Base-by-base conservation (phyloP, 1,284 basidiomycete species). In the Ceratobasidium sp. region DNA sequence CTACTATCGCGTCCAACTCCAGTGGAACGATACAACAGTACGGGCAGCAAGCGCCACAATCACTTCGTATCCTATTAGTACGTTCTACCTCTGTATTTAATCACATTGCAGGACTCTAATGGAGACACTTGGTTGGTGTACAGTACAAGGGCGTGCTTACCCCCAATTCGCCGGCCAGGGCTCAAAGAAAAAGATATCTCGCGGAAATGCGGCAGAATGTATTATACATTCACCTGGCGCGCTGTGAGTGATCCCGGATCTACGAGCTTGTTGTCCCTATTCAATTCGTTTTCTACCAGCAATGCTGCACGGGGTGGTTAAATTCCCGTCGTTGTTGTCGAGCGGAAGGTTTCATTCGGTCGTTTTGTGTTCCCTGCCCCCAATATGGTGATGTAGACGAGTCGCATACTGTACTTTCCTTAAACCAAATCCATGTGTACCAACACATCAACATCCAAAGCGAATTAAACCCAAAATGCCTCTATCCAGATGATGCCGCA, bases 401-500 rank as follows among this genome's bases (percentile, higher is more conserved):
- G 22, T n/a, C n/a, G 19, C 19, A 22, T 44, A 44, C 40, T 25
- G 40, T 25, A 64, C 32, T 25, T 64, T 43, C 11, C 19, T 44
- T 8, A 46, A 37, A 34, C 40, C 11, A 22, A 43, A 17, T 49
- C 46, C 43, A 67, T 54, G 43, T 34, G 43, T 51, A 57, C 34
- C 6, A 66, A 49, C 9, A 61, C 40, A 61, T 15, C 11, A 59
- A 34, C 32, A n/a, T 25, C 40, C 61, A 64, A 64, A 64, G 40
- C 51, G 17, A 57, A 61, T 59, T 43, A 46, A 37, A 57, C 49
- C 19, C 25, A 29, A 66, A 11, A 68, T 44, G 1, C 43, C 4
- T 40, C 46, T 46, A 74, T 37, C 70, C 70, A 17, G 70, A 74
- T 9, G 70, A 74, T 32, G 70, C 70, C 29, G 59, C 34, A 32